These are phyloP conservation scores for Starmerella gropengiesseri DNA, from an alignment of 805 yeast species.

Conservation along the genomic window DNA sequence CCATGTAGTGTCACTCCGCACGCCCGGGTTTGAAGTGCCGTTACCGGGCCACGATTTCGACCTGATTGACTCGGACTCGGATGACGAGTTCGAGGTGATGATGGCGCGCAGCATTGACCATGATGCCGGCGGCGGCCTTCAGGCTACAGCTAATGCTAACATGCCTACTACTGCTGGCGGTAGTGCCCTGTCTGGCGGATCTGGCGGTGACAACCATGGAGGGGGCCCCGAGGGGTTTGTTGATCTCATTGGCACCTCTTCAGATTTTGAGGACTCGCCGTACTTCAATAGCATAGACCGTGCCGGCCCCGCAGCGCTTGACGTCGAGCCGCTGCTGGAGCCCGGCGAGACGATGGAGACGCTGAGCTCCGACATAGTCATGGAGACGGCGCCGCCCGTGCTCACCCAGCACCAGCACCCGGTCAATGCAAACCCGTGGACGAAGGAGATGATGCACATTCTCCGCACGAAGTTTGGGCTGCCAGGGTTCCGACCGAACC, in stretches of 20 bases:
- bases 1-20: neutral
- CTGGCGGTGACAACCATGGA: neutral
- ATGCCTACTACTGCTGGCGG: too few relatives aligned
- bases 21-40: neutral
- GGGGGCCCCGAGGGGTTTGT: neutral
- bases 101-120: neutral
- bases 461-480: slow-evolving; percentile 54
- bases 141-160: too few relatives aligned
- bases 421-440: slow-evolving; percentile 38
- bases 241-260: neutral
- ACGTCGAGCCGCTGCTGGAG: neutral
- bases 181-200: too few relatives aligned
- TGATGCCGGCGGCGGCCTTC: neutral
- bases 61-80: slow-evolving; percentile 1
- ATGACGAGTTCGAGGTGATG: neutral
- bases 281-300: neutral
- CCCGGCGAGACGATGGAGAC: neutral
- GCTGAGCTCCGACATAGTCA: slow-evolving; percentile 1
- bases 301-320: neutral
- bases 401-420: neutral
- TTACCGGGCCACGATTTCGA: neutral
- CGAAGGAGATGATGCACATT: slow-evolving; percentile 52
- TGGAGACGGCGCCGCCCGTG: neutral
- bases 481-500: slow-evolving; percentile 64
- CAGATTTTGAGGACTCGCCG: slow-evolving; percentile 5